phyloP scores from a whole-genome alignment of 1,139 yeast genomes.

The Candida sp. region DNA sequence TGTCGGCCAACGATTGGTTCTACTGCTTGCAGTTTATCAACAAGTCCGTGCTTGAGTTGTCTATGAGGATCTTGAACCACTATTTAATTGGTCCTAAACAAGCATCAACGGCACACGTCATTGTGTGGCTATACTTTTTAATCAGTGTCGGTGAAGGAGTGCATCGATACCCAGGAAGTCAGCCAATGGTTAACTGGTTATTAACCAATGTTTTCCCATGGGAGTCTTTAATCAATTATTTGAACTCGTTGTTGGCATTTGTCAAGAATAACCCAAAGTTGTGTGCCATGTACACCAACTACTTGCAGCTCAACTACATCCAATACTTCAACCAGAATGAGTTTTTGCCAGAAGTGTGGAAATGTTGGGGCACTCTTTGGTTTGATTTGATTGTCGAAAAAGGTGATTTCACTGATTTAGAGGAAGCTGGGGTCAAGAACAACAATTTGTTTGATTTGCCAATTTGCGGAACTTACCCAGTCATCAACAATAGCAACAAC shows the following conservation, averaged over 20 bases:
- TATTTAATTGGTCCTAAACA: conserved; percentile 73
- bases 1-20: conserved; percentile 63
- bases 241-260: conserved; percentile 54
- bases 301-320: conserved; percentile 36
- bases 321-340: conserved; percentile 58
- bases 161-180: conserved; percentile 48
- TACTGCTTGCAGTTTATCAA: conserved; percentile 57
- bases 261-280: conserved; percentile 32
- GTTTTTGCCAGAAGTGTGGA: conserved; percentile 76
- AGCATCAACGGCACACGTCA: conserved; percentile 69
- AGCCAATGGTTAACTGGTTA: conserved; percentile 54
- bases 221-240: conserved; percentile 63
- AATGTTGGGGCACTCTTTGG: conserved; percentile 87
- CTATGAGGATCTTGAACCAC: conserved; percentile 66
- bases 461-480: conserved; percentile 59
- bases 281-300: conserved; percentile 28
- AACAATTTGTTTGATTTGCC: conserved; percentile 66
- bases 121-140: conserved; percentile 74
- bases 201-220: conserved; percentile 66
- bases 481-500: conserved; percentile 16
- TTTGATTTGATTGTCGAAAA: conserved; percentile 59
- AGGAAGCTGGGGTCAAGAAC: conserved; percentile 61
- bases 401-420: conserved; percentile 53
- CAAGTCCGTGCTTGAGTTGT: conserved; percentile 66
- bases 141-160: conserved; percentile 66